A percentile compares a stretch with the other conserved stretches of the same genome.
Conservation (phyloP, 768 basidiomycete species). For the Agaricus bisporus region DNA sequence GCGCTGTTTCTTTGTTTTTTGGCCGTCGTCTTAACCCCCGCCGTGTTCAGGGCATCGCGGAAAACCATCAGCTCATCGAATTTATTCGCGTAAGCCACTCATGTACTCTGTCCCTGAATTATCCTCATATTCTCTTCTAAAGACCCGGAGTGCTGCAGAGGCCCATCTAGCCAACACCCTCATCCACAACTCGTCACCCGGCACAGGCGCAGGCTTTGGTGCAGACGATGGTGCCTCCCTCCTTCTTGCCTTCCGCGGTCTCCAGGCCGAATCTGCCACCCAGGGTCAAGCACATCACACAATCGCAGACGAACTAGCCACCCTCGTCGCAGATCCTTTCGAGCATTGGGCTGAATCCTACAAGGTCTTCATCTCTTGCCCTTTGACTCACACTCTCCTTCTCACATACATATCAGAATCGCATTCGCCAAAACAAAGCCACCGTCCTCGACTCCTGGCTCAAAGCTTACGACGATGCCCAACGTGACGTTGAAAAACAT, state of each 20-base stretch:
- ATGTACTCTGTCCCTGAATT: not conserved
- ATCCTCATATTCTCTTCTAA: not conserved
- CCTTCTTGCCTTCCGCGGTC: constrained; percentile 70
- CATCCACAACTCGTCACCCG: constrained; percentile 41
- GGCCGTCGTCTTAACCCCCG: constrained; percentile 6
- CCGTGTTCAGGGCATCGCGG: constrained; percentile 57
- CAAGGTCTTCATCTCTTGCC: constrained; percentile 38
- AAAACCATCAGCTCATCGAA: constrained; percentile 77
- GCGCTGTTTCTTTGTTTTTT: constrained; percentile 5
- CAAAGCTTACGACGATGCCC: constrained; percentile 62
- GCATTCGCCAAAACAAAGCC: constrained; percentile 51
- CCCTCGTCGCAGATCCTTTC: constrained; percentile 76
- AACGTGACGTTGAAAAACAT: constrained; percentile 62
- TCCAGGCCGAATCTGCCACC: constrained; percentile 62
- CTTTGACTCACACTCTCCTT: constrained; percentile 4
- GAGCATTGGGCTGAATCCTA: constrained; percentile 72
- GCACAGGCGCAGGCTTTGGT: constrained; percentile 59
- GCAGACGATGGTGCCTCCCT: constrained; percentile 85
- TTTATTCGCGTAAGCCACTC: constrained; percentile 69
- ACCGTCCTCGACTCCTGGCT: constrained; percentile 64
- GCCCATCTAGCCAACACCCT: constrained; percentile 55
- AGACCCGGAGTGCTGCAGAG: constrained; percentile 76
- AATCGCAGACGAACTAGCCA: constrained; percentile 69
- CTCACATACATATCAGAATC: constrained; percentile 35
- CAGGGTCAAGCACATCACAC: constrained; percentile 74